Base-by-base conservation (phyloP, 371 early-diverging fungal genomes). In the Mortierella sp. region DNA sequence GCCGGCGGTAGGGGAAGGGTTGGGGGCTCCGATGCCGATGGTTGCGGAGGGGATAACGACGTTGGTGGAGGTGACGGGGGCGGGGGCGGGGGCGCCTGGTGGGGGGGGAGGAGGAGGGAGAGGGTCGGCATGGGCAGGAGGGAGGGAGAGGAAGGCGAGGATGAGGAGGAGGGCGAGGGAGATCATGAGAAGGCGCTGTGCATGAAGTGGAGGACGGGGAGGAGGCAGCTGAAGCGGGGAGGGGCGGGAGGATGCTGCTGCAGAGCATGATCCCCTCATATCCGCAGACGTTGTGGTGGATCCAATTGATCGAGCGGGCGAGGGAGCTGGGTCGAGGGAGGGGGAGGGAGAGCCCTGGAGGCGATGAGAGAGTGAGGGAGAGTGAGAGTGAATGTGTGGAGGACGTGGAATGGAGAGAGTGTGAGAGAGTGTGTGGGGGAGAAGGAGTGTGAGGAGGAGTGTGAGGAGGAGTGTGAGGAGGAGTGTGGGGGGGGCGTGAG, bases 231-330 rank as follows among this genome's bases (percentile, higher is more conserved):
- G 41, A 21, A 51, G 61, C 21, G 41, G n/a, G 14, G 58, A 13
- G 45, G 53, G 14, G 16, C 13, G 55, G 55, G 68, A 30, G 23
- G 46, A 48, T 61, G 67, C 60, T 53, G 55, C 54, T 71, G 71
- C 71, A 31, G 49, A 58, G 64, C 71, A 71, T 55, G 53, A 38
- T 64, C 64, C 60, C 71, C 64, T 59, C 71, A 64, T 64, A 39
- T 64, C 60, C 34, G 34, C 34, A 10, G 34, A 10, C 34, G 34
- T n/a, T n/a, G n/a, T n/a, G n/a, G n/a, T n/a, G n/a, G n/a, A n/a
- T n/a, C n/a, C n/a, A n/a, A 34, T 34, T 10, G 7, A 34, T 4
- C 34, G 34, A 34, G 4, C 34, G 34, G 34, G 34, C 10, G 34
- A 7, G 34, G 34, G 34, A 34, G 34, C 7, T 7, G 34, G 34